Conservation (phyloP, 2,329 filamentous ascomycete genomes). For the Fusarium dimerum region DNA sequence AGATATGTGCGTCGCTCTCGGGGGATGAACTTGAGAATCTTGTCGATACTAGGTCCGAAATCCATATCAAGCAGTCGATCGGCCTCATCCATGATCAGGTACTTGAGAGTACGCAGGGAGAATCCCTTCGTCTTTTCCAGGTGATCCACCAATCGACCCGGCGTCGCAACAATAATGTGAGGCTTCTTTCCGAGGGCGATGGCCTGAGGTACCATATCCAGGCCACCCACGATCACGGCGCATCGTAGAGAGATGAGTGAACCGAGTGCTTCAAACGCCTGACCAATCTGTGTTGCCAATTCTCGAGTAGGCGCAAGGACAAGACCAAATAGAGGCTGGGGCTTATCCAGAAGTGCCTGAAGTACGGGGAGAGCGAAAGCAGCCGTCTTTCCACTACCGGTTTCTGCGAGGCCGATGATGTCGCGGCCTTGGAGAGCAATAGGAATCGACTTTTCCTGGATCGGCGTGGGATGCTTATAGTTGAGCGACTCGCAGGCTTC, state of each 20-base stretch:
- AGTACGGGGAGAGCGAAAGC: conserved; percentile 93
- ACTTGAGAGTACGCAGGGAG: conserved; percentile 77
- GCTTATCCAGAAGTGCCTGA: conserved; percentile 85
- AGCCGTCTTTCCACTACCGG: conserved; percentile 92
- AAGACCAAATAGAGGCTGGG: conserved; percentile 82
- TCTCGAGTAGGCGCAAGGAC: conserved; percentile 92
- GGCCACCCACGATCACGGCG: conserved; percentile 84
- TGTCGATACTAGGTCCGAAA: conserved; percentile 89
- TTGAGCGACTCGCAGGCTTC: conserved; percentile 82
- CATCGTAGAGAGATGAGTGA: conserved; percentile 85
- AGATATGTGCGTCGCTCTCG: conserved; percentile 79
- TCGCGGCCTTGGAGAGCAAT: conserved; percentile 77
- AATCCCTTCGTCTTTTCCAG: conserved; percentile 97
- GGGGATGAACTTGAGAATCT: conserved; percentile 87
- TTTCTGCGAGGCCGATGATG: conserved; percentile 92
- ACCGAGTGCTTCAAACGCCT: conserved; percentile 85
- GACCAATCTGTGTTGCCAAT: conserved; percentile 85
- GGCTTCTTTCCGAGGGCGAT: conserved; percentile 95
- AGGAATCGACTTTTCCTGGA: conserved; percentile 85
- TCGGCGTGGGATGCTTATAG: conserved; percentile 85
- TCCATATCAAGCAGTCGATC: conserved; percentile 91
- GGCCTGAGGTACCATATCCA: conserved; percentile 92
- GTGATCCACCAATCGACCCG: conserved; percentile 86
- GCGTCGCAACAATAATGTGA: conserved; percentile 90
- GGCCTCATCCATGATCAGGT: conserved; percentile 93